Evolutionary conservation across 1,139 yeast species (phyloP).

Genomic region (Nakaseomyces nivariensis): DNA sequence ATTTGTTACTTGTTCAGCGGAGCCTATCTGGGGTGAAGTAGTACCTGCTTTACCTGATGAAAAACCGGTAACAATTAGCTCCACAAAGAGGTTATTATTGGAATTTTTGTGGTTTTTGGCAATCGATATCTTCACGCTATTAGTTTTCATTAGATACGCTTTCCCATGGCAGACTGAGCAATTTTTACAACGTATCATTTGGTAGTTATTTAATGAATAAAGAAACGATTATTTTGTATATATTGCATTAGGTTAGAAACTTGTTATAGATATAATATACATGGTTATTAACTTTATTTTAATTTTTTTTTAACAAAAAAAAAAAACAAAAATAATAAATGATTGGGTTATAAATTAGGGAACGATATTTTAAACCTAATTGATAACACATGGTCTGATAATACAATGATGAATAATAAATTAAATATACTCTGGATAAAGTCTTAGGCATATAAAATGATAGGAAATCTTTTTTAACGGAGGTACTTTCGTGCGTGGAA

Average conservation of each 20-base stretch:
- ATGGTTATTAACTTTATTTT: background rate
- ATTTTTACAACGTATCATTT: slow-evolving; percentile 67
- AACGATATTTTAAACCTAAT: too few relatives aligned
- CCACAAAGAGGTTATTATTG: slow-evolving; percentile 33
- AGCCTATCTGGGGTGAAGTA: slow-evolving; percentile 26
- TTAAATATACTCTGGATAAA: background rate
- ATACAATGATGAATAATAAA: slow-evolving; percentile 1
- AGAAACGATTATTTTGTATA: background rate
- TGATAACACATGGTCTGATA: background rate
- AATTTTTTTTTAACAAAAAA: background rate
- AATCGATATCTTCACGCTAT: slow-evolving; percentile 44
- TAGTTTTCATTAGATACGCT: slow-evolving; percentile 49
- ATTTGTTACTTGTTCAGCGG: slow-evolving; percentile 37
- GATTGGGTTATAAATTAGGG: background rate
- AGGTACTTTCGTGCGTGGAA: background rate
- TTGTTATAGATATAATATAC: slow-evolving; percentile 1
- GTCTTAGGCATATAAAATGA: background rate
- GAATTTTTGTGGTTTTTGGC: slow-evolving; percentile 56
- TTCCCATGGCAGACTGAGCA: slow-evolving; percentile 63
- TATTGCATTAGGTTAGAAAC: slow-evolving; percentile 1
- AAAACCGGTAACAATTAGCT: slow-evolving; percentile 17
- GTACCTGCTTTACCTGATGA: slow-evolving; percentile 12
- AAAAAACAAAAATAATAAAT: background rate
- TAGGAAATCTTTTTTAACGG: background rate
- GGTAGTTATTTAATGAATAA: slow-evolving; percentile 39